Conservation (phyloP, 192 early-diverging fungal genomes). For the Chytriomyces confervae region DNA sequence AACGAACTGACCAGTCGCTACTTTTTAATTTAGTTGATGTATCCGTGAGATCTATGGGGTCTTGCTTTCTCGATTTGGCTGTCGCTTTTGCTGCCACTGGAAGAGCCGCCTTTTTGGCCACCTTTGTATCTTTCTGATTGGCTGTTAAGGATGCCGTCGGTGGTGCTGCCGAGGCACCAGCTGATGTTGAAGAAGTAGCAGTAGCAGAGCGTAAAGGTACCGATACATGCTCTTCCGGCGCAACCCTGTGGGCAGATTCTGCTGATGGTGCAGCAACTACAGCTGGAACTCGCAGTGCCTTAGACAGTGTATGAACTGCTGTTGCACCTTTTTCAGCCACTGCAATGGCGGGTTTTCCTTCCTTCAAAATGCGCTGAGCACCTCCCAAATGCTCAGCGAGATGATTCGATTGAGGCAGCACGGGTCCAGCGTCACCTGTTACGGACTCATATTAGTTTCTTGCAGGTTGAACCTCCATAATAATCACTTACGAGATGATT, state of each 20-base stretch:
- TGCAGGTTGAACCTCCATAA: background rate
- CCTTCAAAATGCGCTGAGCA: slow-evolving; percentile 25
- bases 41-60: background rate
- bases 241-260: background rate
- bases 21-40: slow-evolving; percentile 13
- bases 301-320: slow-evolving; percentile 4
- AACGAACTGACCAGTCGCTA: slow-evolving; percentile 36
- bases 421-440: background rate
- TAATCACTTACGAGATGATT: background rate
- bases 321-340: background rate
- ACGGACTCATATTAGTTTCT: background rate
- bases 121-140: background rate
- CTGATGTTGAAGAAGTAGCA: background rate
- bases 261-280: background rate
- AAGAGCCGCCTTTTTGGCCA: background rate
- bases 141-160: background rate
- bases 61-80: too few relatives aligned
- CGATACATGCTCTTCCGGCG: too few relatives aligned
- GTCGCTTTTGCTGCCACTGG: too few relatives aligned
- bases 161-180: too few relatives aligned
- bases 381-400: slow-evolving; percentile 31
- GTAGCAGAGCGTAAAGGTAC: background rate
- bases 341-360: background rate
- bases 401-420: background rate
- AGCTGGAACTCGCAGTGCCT: slow-evolving; percentile 23